phyloP scores from a whole-genome alignment of 2,329 filamentous ascomycete genomes.

The Coniochaeta pulveracea region DNA sequence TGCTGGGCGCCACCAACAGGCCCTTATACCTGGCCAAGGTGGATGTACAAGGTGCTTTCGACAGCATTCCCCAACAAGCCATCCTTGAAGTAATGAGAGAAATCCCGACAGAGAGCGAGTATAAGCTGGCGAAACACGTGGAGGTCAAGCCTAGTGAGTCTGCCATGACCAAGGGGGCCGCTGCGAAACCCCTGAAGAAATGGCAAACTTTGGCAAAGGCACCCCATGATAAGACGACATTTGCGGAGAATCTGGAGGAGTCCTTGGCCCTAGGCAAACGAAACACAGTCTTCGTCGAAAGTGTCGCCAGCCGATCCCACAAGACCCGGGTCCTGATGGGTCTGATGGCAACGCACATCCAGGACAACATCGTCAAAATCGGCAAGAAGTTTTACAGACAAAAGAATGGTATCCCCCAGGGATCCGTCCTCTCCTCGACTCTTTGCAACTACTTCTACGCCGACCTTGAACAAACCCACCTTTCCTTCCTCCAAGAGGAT shows the following conservation, averaged over 20 bases:
- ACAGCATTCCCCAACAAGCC: conserved; percentile 78
- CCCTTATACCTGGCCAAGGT: conserved; percentile 81
- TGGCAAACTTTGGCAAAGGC: conserved; percentile 43
- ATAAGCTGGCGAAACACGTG: conserved; percentile 63
- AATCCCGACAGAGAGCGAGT: conserved; percentile 46
- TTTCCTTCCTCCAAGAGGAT: conserved; percentile 24
- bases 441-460: conserved; percentile 97
- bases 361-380: conserved; percentile 75
- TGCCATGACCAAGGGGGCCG: background rate
- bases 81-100: conserved; percentile 55
- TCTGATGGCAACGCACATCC: conserved; percentile 72
- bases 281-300: conserved; percentile 71
- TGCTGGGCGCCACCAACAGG: conserved; percentile 23
- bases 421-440: conserved; percentile 74
- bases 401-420: conserved; percentile 82
- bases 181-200: conserved; percentile 26
- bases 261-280: conserved; percentile 32
- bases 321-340: conserved; percentile 48
- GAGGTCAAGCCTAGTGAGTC: conserved; percentile 46
- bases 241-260: conserved; percentile 32
- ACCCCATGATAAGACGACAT: conserved; percentile 25
- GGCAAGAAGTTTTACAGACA: conserved; percentile 85
- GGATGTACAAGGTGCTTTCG: conserved; percentile 86
- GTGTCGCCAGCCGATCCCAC: conserved; percentile 44
- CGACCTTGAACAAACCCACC: conserved; percentile 60